These are phyloP conservation scores for Boletus huronensis DNA, from an alignment of 768 basidiomycete genomes.

Conservation along the genomic window DNA sequence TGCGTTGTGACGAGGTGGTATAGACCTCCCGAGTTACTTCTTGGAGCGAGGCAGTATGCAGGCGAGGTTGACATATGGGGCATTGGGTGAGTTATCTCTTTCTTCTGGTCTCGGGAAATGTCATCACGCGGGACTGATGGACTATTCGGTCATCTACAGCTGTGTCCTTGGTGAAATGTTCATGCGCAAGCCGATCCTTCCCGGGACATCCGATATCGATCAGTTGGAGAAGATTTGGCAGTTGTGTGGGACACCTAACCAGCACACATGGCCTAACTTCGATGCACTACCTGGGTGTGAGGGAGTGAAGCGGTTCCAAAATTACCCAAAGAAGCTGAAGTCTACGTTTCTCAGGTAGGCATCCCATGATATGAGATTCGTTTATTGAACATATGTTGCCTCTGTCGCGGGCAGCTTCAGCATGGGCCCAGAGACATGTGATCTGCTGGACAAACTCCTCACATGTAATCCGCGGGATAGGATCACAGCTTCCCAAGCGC, in stretches of 20 bases:
- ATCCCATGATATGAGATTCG: background rate
- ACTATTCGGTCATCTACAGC: conserved; percentile 36
- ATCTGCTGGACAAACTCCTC: conserved; percentile 79
- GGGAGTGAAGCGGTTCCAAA: conserved; percentile 63
- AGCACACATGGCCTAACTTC: conserved; percentile 76
- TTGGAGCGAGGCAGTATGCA: conserved; percentile 87
- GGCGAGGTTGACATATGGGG: conserved; percentile 98
- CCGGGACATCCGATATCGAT: conserved; percentile 85
- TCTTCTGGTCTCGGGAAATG: background rate
- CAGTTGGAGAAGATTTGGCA: conserved; percentile 88
- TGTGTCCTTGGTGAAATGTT: conserved; percentile 99
- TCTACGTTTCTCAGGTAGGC: conserved; percentile 58
- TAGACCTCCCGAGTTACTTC: conserved; percentile 85
- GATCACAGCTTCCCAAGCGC: conserved; percentile 79
- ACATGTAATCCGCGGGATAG: conserved; percentile 80
- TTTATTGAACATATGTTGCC: conserved; percentile 1
- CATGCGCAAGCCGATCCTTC: conserved; percentile 77
- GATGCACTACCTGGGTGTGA: conserved; percentile 77
- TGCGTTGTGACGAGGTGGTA: conserved; percentile 97
- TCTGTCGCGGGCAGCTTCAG: conserved; percentile 36
- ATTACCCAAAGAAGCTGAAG: conserved; percentile 53
- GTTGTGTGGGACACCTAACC: conserved; percentile 85
- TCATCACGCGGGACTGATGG: background rate
- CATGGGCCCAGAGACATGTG: conserved; percentile 68
- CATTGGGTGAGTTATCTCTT: conserved; percentile 63